Evolutionary conservation across 2,329 filamentous ascomycete species (phyloP), one percentile per base, ranked within the genome.

Genomic region (Alternaria viburni): DNA sequence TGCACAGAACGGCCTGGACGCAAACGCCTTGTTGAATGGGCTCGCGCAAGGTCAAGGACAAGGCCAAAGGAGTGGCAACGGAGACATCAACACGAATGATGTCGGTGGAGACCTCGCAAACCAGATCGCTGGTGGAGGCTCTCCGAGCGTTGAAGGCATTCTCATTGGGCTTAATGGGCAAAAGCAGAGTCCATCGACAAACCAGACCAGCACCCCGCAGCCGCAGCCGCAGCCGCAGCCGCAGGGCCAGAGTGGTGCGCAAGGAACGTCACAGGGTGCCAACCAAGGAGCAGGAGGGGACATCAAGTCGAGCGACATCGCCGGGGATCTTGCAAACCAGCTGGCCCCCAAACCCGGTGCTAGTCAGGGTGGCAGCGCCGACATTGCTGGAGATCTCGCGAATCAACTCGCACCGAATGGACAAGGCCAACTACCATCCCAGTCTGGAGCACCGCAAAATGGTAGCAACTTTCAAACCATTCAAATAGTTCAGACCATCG

Each of bases 21-120:
- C 65, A 21, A 63, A 56, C 28, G 61, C 73, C 15, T 67, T 76
- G 19, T 57, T 74, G 44, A 64, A 69, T 32, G 61, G 64, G 28
- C 54, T 68, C 49, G 61, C 62, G 21, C 65, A 66, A 54, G 59
- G 58, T 30, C 69, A 68, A 50, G 59, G 59, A 17, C 64, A 67
- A 51, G 61, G 54, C 10, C 36, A 49, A 52, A 67, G 54, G 15
- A 28, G 54, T 13, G 23, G 50, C 32, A 50, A 19, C n/a, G 49
- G 32, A 49, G 62, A 63, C 25, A 45, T 66, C 47, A 58, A 44
- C 26, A 65, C 59, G 32, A 60, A 36, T 23, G 59, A 66, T 26
- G 47, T 67, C n/a, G 69, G 51, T 9, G 65, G 59, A 32, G 65
- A 64, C 50, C 54, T 72, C 25, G 64, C 67, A 13, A 72, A 71